These are phyloP conservation scores for Claviceps quebecensis DNA, from an alignment of 2,329 filamentous ascomycete genomes.

Conservation along the genomic window DNA sequence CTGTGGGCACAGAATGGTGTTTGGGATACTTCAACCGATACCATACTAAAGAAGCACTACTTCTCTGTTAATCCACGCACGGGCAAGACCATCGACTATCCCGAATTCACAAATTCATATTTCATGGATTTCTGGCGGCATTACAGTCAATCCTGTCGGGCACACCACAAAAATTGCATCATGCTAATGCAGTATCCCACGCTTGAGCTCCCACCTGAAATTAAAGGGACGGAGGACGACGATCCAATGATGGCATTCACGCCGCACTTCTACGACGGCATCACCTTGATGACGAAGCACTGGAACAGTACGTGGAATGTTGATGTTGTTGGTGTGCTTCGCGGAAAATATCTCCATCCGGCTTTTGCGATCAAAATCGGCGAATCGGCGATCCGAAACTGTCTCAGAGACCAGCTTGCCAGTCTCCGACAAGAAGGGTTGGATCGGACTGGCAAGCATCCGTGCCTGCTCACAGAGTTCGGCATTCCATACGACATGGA, in stretches of 20 bases:
- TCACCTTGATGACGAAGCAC: constrained; percentile 94
- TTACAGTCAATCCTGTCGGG: constrained; percentile 61
- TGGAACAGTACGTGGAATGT: constrained; percentile 98
- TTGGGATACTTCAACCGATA: constrained; percentile 73
- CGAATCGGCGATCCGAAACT: constrained; percentile 87
- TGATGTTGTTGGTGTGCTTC: constrained; percentile 81
- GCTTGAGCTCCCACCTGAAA: constrained; percentile 74
- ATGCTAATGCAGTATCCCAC: constrained; percentile 87
- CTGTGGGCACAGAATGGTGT: constrained; percentile 95
- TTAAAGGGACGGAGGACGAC: constrained; percentile 80
- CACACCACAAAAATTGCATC: constrained; percentile 65
- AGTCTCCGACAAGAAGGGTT: constrained; percentile 73
- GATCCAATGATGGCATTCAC: constrained; percentile 84
- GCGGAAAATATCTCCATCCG: constrained; percentile 76
- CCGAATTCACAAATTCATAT: constrained; percentile 79
- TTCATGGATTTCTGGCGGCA: constrained; percentile 76
- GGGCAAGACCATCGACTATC: constrained; percentile 62
- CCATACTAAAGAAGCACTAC: constrained; percentile 70
- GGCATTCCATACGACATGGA: constrained; percentile 99
- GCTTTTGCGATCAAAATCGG: constrained; percentile 88
- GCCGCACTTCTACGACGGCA: constrained; percentile 91
- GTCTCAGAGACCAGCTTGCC: constrained; percentile 73
- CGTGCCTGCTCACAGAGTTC: constrained; percentile 85
- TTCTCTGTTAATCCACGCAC: constrained; percentile 68
- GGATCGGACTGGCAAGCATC: constrained; percentile 79